phyloP scores from a whole-genome alignment of 495 filamentous ascomycete species.

The Hyaloscypha variabilis region DNA sequence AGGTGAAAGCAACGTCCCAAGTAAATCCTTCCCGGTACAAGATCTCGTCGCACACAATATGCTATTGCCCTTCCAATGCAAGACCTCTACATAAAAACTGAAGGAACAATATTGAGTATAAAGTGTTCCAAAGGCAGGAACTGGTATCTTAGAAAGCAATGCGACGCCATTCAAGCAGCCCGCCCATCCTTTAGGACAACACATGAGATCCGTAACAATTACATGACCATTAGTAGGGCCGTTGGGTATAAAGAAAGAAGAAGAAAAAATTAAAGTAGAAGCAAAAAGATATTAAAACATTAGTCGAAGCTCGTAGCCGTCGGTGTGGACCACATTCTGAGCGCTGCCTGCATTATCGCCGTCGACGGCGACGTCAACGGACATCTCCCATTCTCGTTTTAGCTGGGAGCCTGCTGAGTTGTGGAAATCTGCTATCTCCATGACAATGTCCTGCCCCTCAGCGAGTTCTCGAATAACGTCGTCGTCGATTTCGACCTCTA shows the following conservation, averaged over 20 bases:
- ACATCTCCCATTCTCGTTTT: slow-evolving; percentile 56
- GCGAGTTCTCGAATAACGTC: slow-evolving; percentile 83
- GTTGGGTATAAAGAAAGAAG: slow-evolving; percentile 27
- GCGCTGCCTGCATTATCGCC: slow-evolving; percentile 42
- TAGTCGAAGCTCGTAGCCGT: slow-evolving; percentile 50
- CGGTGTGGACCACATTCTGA: slow-evolving; percentile 36
- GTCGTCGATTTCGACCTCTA: slow-evolving; percentile 88
- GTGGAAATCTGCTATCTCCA: slow-evolving; percentile 48
- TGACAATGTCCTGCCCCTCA: slow-evolving; percentile 87
- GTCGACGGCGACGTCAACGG: slow-evolving; percentile 45
- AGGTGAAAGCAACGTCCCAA: neutral
- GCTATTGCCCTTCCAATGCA: slow-evolving; percentile 21
- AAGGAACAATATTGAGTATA: slow-evolving; percentile 6
- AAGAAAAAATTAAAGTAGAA: slow-evolving; percentile 17
- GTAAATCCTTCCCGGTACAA: slow-evolving; percentile 7
- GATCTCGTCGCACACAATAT: neutral
- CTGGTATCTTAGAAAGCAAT: slow-evolving; percentile 32
- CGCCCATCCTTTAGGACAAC: slow-evolving; percentile 16
- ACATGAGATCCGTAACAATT: slow-evolving; percentile 29
- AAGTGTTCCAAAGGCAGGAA: slow-evolving; percentile 22
- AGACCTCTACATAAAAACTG: slow-evolving; percentile 16
- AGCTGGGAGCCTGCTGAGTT: slow-evolving; percentile 29
- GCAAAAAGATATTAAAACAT: slow-evolving; percentile 40
- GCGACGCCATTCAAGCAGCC: slow-evolving; percentile 26
- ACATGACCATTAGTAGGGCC: slow-evolving; percentile 28